Percentiles rank a stretch among this genome's conserved stretches.
These are phyloP conservation scores for Huntiella bhutanensis DNA, from an alignment of 2,329 filamentous ascomycete species.

Conservation along the genomic window DNA sequence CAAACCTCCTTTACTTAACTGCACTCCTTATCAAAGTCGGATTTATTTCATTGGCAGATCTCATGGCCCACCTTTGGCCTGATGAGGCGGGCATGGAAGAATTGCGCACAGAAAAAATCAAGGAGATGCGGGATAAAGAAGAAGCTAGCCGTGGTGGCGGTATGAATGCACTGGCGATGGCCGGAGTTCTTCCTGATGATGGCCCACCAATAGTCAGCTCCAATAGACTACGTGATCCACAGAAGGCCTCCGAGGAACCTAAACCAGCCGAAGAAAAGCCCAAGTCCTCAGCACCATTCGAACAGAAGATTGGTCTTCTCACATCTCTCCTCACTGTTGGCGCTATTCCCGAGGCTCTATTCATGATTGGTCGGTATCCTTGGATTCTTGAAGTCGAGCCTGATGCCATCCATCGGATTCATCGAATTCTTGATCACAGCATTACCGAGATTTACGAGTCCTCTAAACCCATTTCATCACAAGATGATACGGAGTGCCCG, in stretches of 20 bases:
- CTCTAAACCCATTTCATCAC: conserved; percentile 1
- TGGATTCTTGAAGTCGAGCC: conserved; percentile 79
- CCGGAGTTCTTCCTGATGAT: conserved; percentile 74
- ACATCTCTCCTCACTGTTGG: conserved; percentile 78
- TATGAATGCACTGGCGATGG: conserved; percentile 70
- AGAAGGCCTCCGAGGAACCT: conserved; percentile 5
- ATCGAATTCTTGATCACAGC: conserved; percentile 69
- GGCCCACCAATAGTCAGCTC: conserved; percentile 28
- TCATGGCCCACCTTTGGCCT: conserved; percentile 85
- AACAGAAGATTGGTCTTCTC: conserved; percentile 75
- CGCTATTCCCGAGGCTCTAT: conserved; percentile 79
- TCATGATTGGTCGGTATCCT: conserved; percentile 77
- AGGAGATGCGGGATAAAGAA: conserved; percentile 65
- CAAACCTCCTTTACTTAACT: conserved; percentile 81
- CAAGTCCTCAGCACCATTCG: conserved; percentile 49
- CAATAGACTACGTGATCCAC: conserved; percentile 26
- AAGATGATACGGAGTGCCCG: background rate
- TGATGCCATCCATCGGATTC: conserved; percentile 60
- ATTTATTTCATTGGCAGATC: conserved; percentile 77
- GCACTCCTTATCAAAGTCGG: conserved; percentile 91
- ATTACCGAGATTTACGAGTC: conserved; percentile 49
- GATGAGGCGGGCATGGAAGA: conserved; percentile 64
- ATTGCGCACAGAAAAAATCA: conserved; percentile 48
- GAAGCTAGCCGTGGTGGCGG: conserved; percentile 46
- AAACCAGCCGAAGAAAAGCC: conserved; percentile 26